phyloP scores from a whole-genome alignment of 1,284 basidiomycete species.

The Ceratobasidium sp. region DNA sequence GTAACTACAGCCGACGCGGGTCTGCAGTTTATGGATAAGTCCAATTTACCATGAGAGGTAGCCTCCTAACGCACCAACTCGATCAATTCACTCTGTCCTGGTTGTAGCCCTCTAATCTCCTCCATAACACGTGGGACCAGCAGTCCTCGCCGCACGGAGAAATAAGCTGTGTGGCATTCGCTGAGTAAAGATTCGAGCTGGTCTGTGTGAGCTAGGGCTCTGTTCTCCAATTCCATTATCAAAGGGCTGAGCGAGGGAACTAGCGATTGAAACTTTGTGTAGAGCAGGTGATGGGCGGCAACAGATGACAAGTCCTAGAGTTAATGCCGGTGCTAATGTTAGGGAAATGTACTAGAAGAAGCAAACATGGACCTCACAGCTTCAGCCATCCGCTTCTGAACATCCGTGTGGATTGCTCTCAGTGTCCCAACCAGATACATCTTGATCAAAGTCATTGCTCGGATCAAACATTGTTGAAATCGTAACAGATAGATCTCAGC shows the following conservation, averaged over 20 bases:
- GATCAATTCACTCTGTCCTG: slow-evolving; percentile 77
- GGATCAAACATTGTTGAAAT: slow-evolving; percentile 94
- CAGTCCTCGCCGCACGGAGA: slow-evolving; percentile 71
- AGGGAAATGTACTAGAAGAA: slow-evolving; percentile 10
- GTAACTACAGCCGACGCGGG: slow-evolving; percentile 86
- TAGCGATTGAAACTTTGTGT: slow-evolving; percentile 81
- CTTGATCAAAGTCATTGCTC: slow-evolving; percentile 94
- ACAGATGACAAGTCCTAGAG: slow-evolving; percentile 77
- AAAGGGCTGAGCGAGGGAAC: slow-evolving; percentile 76
- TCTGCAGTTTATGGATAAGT: slow-evolving; percentile 57
- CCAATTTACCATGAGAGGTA: slow-evolving; percentile 1
- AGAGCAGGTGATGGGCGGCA: slow-evolving; percentile 82
- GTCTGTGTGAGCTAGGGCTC: slow-evolving; percentile 72
- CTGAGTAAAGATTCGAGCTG: slow-evolving; percentile 77
- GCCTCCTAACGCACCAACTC: slow-evolving; percentile 68
- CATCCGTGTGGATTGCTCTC: slow-evolving; percentile 73
- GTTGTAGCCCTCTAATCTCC: slow-evolving; percentile 83
- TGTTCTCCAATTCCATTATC: slow-evolving; percentile 80
- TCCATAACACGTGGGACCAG: slow-evolving; percentile 73
- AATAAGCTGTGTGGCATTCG: slow-evolving; percentile 86
- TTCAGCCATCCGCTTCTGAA: slow-evolving; percentile 73
- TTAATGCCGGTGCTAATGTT: slow-evolving; percentile 53
- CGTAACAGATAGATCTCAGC: slow-evolving; percentile 89
- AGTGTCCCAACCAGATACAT: slow-evolving; percentile 90
- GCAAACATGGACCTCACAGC: slow-evolving; percentile 58